Evolutionary conservation across 805 yeast genomes (phyloP).

Genomic region (Candida nemodendra): DNA sequence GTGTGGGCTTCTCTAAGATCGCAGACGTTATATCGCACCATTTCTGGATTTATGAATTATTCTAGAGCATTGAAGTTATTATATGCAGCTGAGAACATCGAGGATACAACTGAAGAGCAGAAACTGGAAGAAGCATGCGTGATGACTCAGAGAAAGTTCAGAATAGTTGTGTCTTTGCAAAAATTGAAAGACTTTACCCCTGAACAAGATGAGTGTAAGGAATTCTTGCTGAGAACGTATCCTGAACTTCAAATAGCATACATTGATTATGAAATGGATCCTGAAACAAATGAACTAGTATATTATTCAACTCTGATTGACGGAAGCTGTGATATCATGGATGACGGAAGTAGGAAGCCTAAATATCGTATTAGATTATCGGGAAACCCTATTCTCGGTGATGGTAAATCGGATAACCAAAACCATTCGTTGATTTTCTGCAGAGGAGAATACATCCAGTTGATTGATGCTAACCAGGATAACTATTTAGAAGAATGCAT

Average conservation of each 20-base stretch:
- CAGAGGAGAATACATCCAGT: constrained; percentile 78
- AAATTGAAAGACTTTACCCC: constrained; percentile 50
- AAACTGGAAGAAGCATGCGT: constrained; percentile 46
- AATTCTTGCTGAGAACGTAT: constrained; percentile 58
- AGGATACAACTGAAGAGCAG: constrained; percentile 33
- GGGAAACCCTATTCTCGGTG: constrained; percentile 82
- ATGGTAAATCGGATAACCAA: constrained; percentile 83
- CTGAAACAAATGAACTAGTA: constrained; percentile 41
- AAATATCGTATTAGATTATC: constrained; percentile 64
- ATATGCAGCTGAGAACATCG: constrained; percentile 51
- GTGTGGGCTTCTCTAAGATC: constrained; percentile 84
- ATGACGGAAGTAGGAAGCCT: constrained; percentile 58
- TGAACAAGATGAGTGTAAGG: constrained; percentile 59
- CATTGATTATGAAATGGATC: constrained; percentile 51
- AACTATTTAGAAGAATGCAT: constrained; percentile 80
- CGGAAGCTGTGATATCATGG: constrained; percentile 61
- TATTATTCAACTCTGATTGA: constrained; percentile 70
- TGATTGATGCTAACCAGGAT: constrained; percentile 83
- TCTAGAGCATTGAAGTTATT: constrained; percentile 67
- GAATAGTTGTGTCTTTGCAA: constrained; percentile 67
- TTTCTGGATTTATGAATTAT: constrained; percentile 81
- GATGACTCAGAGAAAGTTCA: constrained; percentile 61
- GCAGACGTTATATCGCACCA: constrained; percentile 78
- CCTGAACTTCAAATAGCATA: constrained; percentile 67
- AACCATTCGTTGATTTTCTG: constrained; percentile 72